Percentiles rank a stretch among this genome's conserved stretches.
phyloP scores from a whole-genome alignment of 1,284 basidiomycete species.

The Cerrena zonata region DNA sequence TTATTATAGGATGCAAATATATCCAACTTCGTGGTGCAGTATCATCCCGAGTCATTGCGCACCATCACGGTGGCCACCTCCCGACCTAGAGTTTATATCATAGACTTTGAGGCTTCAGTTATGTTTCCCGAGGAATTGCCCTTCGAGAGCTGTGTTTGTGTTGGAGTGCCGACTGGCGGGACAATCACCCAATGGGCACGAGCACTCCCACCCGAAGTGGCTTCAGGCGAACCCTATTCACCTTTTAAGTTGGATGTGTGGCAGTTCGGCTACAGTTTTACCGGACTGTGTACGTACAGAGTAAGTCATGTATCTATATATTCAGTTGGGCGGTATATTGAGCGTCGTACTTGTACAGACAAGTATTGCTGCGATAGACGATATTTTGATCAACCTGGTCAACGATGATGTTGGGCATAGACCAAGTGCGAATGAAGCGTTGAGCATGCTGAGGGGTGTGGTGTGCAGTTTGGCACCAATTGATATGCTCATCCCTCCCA shows the following conservation, averaged over 20 bases:
- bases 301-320: too few species aligned
- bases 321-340: too few species aligned
- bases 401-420: neutral
- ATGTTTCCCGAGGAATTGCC: constrained; percentile 13
- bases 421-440: neutral
- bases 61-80: constrained; percentile 13
- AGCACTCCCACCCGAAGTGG: neutral
- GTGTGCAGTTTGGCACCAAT: neutral
- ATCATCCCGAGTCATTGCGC: constrained; percentile 22
- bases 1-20: constrained; percentile 21
- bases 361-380: neutral
- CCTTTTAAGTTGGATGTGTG: neutral
- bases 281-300: neutral
- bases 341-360: neutral
- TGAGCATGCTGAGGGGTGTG: neutral
- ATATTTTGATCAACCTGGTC: neutral
- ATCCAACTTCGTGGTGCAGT: constrained; percentile 25
- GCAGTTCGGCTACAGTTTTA: neutral
- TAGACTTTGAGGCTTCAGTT: constrained; percentile 26
- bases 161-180: neutral
- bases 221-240: neutral
- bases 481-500: neutral
- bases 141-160: neutral
- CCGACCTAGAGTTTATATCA: constrained; percentile 25
- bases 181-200: neutral